Base-by-base conservation (phyloP, 768 basidiomycete species). In the Termitomyces sp. region DNA sequence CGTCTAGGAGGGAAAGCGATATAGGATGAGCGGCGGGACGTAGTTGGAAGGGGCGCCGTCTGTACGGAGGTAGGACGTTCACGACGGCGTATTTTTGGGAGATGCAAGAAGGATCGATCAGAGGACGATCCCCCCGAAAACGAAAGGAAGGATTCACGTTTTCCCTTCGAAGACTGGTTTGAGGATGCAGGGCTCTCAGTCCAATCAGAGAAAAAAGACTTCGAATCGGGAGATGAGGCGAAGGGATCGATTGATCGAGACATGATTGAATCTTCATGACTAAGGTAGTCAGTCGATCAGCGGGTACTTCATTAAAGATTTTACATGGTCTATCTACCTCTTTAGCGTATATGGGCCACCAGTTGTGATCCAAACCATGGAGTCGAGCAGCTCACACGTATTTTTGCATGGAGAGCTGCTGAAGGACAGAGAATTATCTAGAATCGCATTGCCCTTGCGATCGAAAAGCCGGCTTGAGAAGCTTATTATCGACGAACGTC, bases 191-290 rank as follows among this genome's bases (percentile, higher is more conserved):
- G 61, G 16, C 63, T 66, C 38, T 75, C 73, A 7, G 71, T 66
- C 46, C 74, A 62, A 40, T 77, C 75, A 46, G 77, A 72, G 63
- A 79, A 80, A 62, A 77, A 74, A 10, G 81, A 75, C 51, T 69
- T 73, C 22, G 79, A 74, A 55, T 73, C 66, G 0, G 75, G 73
- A 3, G 74, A 73, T 2, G 78, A 68, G 14, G 69, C 66, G 55
- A 77, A 77, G 2, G 75, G 74, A 51, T 82, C 79, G 4, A 76
- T 66, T 18, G 70, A 43, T 26, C 63, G 58, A 55, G 57, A 67
- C 32, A 63, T 26, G 9, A 40, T 55, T 3, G 52, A 54, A 8
- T 63, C 60, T 45, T 68, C 58, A 44, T 60, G 57, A 32, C 64
- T 64, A 46, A 36, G 35, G 40, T 33, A 47, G 32, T 38, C 48